Percentiles rank a stretch among this genome's conserved stretches.
Evolutionary conservation across 108 stramenopile species (phyloP).

Genomic region (Cyclotella kingstonii): DNA sequence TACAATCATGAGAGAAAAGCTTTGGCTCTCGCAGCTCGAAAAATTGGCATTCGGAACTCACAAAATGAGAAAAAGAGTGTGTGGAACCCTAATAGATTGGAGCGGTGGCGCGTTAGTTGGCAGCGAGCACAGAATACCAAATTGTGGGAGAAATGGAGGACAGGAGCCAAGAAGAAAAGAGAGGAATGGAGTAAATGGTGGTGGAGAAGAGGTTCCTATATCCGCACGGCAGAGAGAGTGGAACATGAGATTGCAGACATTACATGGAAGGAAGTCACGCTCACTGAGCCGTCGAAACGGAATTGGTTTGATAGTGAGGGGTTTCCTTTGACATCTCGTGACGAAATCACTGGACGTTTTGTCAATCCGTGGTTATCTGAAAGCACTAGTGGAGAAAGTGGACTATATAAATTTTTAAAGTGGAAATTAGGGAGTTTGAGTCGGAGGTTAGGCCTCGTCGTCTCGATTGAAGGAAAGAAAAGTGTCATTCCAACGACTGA

Average conservation of each 20-base stretch:
- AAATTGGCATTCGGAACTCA: too few species aligned
- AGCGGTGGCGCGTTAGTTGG: neutral
- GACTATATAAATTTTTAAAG: conserved; percentile 46
- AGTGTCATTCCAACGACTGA: too few species aligned
- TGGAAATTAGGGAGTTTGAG: conserved; percentile 54
- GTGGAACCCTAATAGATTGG: neutral
- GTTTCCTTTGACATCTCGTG: conserved; percentile 68
- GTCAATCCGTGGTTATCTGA: conserved; percentile 84
- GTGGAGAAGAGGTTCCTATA: neutral
- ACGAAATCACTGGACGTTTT: conserved; percentile 65
- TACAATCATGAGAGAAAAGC: conserved; percentile 7
- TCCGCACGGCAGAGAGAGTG: neutral
- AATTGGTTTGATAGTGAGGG: conserved; percentile 77
- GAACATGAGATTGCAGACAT: neutral
- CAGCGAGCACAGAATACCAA: neutral
- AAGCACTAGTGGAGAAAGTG: conserved; percentile 68
- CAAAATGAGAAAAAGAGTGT: neutral
- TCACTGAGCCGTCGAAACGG: conserved; percentile 58
- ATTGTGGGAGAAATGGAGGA: neutral
- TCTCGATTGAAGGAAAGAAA: neutral
- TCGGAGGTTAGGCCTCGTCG: neutral
- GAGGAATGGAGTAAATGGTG: conserved; percentile 1
- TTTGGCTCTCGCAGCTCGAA: too few species aligned
- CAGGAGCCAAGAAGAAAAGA: neutral
- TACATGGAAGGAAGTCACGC: conserved; percentile 36